These are phyloP conservation scores for Cynanchum wilfordii DNA, from an alignment of 257 asterid species.

Conservation along the genomic window DNA sequence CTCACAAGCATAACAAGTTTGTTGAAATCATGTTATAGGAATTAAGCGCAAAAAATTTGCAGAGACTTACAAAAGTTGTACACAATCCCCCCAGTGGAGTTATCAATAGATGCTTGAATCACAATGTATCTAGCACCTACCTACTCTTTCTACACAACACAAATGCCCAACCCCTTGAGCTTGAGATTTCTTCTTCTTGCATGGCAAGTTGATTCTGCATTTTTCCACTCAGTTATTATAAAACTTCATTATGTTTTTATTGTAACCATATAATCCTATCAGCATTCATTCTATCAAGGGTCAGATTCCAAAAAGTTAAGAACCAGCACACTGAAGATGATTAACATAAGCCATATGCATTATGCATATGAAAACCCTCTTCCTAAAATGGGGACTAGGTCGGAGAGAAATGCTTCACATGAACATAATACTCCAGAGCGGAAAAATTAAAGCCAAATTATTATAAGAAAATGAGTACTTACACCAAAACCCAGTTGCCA, in stretches of 20 bases:
- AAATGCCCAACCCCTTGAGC: not conserved
- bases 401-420: not conserved
- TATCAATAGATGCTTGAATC: not conserved
- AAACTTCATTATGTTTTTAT: not conserved
- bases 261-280: not conserved
- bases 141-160: not conserved
- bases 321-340: not conserved
- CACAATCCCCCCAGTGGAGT: not conserved
- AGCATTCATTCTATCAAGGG: not conserved
- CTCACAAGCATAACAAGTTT: not conserved
- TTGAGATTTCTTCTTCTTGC: not conserved
- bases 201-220: not conserved
- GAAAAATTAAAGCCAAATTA: not conserved
- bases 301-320: not conserved
- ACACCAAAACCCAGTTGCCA: constrained; percentile 91
- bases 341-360: not conserved
- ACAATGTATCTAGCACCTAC: not conserved
- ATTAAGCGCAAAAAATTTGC: not conserved
- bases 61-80: not conserved
- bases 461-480: constrained; percentile 25
- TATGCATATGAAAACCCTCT: too few relatives aligned
- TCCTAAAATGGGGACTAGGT: too few relatives aligned
- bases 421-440: not conserved
- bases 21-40: not conserved
- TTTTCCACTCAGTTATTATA: too few relatives aligned